Evolutionary conservation across 73 alveolate species (phyloP).

Genomic region (Paramecium bursaria): DNA sequence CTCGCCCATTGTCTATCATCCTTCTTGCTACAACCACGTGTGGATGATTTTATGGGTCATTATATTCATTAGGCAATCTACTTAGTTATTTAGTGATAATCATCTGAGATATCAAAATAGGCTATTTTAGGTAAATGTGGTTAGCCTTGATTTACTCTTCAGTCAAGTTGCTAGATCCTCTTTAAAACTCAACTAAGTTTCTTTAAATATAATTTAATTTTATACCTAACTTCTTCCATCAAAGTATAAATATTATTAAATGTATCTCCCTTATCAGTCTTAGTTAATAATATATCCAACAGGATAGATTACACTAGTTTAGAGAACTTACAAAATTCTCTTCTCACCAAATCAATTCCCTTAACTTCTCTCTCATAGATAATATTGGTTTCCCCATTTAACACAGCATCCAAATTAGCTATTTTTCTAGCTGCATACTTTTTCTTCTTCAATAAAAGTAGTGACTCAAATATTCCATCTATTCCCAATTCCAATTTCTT

Average conservation of each 20-base stretch:
- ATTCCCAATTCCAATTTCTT: constrained; percentile 96
- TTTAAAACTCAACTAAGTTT: neutral
- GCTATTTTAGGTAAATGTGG: neutral
- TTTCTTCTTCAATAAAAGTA: constrained; percentile 97
- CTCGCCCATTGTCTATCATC: constrained; percentile 81
- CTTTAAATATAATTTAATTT: constrained; percentile 50
- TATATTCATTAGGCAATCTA: constrained; percentile 87
- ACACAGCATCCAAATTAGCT: constrained; percentile 61
- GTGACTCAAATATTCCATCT: constrained; percentile 94
- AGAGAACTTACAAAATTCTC: constrained; percentile 98
- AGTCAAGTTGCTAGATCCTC: neutral
- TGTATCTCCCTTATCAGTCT: constrained; percentile 88
- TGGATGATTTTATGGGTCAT: constrained; percentile 85
- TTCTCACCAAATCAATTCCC: constrained; percentile 97
- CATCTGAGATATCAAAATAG: neutral
- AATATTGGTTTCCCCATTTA: neutral
- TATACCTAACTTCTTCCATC: constrained; percentile 80
- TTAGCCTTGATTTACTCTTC: constrained; percentile 21
- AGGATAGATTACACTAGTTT: constrained; percentile 83
- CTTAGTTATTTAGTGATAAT: constrained; percentile 92
- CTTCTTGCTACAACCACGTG: constrained; percentile 95
- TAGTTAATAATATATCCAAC: constrained; percentile 84
- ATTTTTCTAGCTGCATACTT: constrained; percentile 98
- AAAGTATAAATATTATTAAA: constrained; percentile 79
- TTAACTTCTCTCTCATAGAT: constrained; percentile 47